phyloP scores from a whole-genome alignment of 75 land plant genomes.

The Isoetes taiwanensis region DNA sequence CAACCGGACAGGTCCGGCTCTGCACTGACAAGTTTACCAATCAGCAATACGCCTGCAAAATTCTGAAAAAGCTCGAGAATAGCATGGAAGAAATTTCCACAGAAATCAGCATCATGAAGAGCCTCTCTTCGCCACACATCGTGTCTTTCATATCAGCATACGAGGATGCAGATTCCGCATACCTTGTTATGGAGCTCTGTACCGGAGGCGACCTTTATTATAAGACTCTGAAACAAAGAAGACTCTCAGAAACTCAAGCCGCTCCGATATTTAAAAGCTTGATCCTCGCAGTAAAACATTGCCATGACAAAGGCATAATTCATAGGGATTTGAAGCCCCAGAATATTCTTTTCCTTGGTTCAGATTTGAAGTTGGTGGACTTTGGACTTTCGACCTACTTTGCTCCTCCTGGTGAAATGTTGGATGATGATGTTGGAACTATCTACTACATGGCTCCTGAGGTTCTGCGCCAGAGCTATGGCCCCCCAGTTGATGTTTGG shows the following conservation, averaged over 20 bases:
- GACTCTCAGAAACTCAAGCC: background rate
- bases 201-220: background rate
- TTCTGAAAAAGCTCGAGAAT: too few relatives aligned
- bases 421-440: background rate
- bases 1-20: too few relatives aligned
- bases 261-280: background rate
- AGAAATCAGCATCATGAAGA: too few relatives aligned
- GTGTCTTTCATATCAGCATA: background rate
- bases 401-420: background rate
- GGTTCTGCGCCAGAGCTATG: background rate
- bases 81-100: too few relatives aligned
- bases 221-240: background rate
- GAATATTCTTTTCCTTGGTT: background rate
- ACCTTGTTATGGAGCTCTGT: slow-evolving; percentile 4
- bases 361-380: background rate
- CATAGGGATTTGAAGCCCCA: background rate
- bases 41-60: too few relatives aligned
- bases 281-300: background rate
- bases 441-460: background rate
- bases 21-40: too few relatives aligned
- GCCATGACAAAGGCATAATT: background rate
- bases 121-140: too few relatives aligned
- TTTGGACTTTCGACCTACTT: background rate
- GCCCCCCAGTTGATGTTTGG: background rate
- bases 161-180: background rate